Evolutionary conservation across 768 basidiomycete species (phyloP).

Genomic region (Pleurotus sapidus): DNA sequence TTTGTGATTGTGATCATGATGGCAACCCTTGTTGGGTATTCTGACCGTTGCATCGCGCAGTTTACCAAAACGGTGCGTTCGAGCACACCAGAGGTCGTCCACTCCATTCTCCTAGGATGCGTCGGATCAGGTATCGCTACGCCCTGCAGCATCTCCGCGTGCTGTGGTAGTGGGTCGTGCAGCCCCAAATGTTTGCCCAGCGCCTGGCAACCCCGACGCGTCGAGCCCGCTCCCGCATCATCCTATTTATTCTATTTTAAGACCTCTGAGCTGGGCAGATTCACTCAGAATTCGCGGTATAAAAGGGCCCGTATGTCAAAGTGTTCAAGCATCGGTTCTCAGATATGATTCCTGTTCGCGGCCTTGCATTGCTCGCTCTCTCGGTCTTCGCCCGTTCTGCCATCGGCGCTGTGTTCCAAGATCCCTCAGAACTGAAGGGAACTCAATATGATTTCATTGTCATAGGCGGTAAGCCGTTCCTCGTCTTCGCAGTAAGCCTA

Average conservation of each 20-base stretch:
- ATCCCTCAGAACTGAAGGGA: not conserved
- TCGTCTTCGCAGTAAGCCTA: no score
- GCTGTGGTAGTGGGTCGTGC: not conserved
- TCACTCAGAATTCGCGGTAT: not conserved
- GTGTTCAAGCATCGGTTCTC: not conserved
- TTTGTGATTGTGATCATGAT: no score
- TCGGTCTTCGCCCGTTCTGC: not conserved
- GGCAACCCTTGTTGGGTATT: no score
- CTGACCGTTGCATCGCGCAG: no score
- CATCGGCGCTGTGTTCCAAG: not conserved
- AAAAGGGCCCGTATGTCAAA: not conserved
- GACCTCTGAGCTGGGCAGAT: not conserved
- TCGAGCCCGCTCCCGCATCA: not conserved
- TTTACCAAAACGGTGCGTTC: no score
- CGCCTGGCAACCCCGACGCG: not conserved
- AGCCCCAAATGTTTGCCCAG: not conserved
- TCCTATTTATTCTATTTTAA: not conserved
- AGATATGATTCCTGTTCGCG: not conserved
- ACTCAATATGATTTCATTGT: slow-evolving; percentile 7
- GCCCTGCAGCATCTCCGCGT: not conserved
- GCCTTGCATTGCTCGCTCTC: not conserved
- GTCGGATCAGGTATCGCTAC: not conserved
- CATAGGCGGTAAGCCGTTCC: not conserved
- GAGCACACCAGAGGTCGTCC: no score
- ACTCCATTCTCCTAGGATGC: not conserved